These are phyloP conservation scores for Nemania serpens DNA, from an alignment of 2,329 filamentous ascomycete genomes.

Conservation along the genomic window DNA sequence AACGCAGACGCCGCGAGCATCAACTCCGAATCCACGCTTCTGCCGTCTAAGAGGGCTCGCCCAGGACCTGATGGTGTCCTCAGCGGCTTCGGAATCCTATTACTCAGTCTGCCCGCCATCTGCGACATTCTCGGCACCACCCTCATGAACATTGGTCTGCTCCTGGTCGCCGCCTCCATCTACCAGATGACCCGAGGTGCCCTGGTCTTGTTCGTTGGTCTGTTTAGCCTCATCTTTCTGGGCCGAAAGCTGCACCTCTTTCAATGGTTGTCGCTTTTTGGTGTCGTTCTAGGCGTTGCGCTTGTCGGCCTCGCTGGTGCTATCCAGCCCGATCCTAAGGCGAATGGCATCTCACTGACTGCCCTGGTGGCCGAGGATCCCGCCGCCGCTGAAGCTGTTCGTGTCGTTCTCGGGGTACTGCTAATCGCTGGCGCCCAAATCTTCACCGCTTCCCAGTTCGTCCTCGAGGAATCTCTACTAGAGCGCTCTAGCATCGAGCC, in stretches of 20 bases:
- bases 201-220: slow-evolving; percentile 90
- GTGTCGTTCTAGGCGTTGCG: slow-evolving; percentile 86
- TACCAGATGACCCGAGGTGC: slow-evolving; percentile 99
- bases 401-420: slow-evolving; percentile 80
- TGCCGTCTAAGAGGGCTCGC: slow-evolving; percentile 24
- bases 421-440: slow-evolving; percentile 94
- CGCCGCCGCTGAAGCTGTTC: slow-evolving; percentile 55
- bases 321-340: slow-evolving; percentile 72
- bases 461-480: slow-evolving; percentile 92
- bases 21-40: slow-evolving; percentile 48
- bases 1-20: slow-evolving; percentile 53
- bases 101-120: slow-evolving; percentile 84
- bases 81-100: slow-evolving; percentile 69
- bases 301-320: slow-evolving; percentile 88
- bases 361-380: slow-evolving; percentile 42
- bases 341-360: slow-evolving; percentile 42
- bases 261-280: slow-evolving; percentile 87
- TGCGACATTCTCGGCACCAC: slow-evolving; percentile 96
- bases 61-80: slow-evolving; percentile 61
- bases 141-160: slow-evolving; percentile 92
- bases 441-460: slow-evolving; percentile 96
- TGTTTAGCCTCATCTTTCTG: slow-evolving; percentile 93
- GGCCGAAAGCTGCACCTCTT: slow-evolving; percentile 79
- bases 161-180: slow-evolving; percentile 93
- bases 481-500: slow-evolving; percentile 70